Base-by-base conservation (phyloP, 768 basidiomycete species). In the Pleurotus citrinopileatus region DNA sequence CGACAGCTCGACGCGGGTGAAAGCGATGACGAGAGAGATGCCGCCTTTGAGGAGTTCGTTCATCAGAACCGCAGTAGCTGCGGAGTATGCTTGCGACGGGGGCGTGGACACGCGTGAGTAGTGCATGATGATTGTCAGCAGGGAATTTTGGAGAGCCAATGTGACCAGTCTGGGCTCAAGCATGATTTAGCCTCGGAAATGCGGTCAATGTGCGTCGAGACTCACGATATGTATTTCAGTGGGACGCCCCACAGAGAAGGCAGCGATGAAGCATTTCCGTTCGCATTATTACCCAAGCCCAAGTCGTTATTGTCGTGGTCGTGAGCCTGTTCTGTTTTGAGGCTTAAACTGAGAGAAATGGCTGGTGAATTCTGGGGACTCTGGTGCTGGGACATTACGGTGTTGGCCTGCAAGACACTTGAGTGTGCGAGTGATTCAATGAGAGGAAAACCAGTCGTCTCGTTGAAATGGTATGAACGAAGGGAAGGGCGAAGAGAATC, bases 101-200 rank as follows among this genome's bases (percentile, higher is more conserved):
- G 90, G 77, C 15, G 84, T 82, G 8, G 89, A 87, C 50, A 91
- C 86, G 59, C 94, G 85, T 34, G 96, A 97, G 70, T 96, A 91
- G 74, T 97, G 94, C 91, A 98, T 95, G 67, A 98, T 88, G 68
- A 98, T 83, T 28, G 93, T 90, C 53, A 98, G 67, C 53, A 84
- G 73, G 19, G 93, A 93, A 72, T 98, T 98, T 74, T 98, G 95
- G 47, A 94, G 81, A 46, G 92, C 92, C 66, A 94, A 79, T n/a
- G 86, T 89, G 55, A 90, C 77, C 54, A 91, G 78, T 48, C 89
- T 91, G 64, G 10, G 34, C 7, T 43, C 42, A 55, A 37, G 43
- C 52, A 20, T 43, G 50, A 37, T 32, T 12, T 10, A 40, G 40
- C 19, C 12, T 10, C 20, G n/a, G 17, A 40, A 7, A 17, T 26